These are phyloP conservation scores for Cucurbita ficifolia DNA, from an alignment of 306 rosid genomes.

Conservation along the genomic window DNA sequence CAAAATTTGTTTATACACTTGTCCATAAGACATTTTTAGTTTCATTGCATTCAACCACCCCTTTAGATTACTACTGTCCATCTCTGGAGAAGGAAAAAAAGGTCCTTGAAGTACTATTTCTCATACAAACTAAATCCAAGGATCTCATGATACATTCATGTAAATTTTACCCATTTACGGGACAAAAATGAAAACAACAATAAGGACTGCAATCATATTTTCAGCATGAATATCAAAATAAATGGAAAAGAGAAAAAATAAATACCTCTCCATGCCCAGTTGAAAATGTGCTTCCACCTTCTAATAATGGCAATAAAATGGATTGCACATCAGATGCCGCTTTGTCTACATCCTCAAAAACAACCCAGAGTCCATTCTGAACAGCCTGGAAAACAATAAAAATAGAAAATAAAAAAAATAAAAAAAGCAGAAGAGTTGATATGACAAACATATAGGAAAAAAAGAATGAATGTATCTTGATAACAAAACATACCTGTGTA, in stretches of 20 bases:
- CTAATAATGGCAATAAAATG: constrained; percentile 56
- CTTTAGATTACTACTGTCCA: no score
- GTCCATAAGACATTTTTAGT: no score
- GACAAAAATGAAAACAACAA: neutral
- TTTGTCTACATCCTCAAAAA: constrained; percentile 77
- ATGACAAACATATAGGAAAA: neutral
- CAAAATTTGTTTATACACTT: no score
- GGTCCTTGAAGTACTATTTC: no score
- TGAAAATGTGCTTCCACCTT: constrained; percentile 44
- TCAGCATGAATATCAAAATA: neutral
- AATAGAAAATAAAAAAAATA: neutral
- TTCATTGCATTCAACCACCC: no score
- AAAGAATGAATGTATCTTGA: neutral
- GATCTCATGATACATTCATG: neutral
- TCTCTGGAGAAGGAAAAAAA: no score
- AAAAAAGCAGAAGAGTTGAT: neutral
- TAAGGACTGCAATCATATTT: neutral
- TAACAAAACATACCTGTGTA: constrained; percentile 53
- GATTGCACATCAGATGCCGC: constrained; percentile 88
- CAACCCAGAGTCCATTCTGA: constrained; percentile 78
- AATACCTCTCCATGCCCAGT: constrained; percentile 80
- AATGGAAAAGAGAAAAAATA: neutral
- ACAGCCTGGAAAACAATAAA: constrained; percentile 43
- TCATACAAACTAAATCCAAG: no score
- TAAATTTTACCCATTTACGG: neutral